These are phyloP conservation scores for Cardiospermum halicacabum DNA, from an alignment of 345 rosid genomes.

Conservation along the genomic window DNA sequence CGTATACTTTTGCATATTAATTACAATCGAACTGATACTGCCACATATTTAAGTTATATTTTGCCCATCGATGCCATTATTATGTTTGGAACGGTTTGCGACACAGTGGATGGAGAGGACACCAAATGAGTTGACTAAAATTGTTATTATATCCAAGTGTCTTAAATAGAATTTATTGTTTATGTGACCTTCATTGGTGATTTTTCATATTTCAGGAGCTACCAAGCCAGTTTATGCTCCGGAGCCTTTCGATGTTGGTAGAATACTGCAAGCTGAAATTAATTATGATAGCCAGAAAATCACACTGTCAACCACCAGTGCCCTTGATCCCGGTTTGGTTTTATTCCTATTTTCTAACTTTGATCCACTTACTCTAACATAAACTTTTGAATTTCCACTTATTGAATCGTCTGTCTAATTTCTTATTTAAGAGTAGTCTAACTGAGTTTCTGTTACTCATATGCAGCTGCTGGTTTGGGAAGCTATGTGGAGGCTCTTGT, in stretches of 20 bases:
- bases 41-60: not conserved
- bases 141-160: not conserved
- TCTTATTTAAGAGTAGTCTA: not conserved
- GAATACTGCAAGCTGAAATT: constrained; percentile 67
- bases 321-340: constrained; percentile 76
- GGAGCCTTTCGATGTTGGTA: constrained; percentile 88
- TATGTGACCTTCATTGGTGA: constrained; percentile 4
- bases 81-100: not conserved
- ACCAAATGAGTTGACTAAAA: not conserved
- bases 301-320: constrained; percentile 57
- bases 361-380: not conserved
- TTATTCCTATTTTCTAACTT: constrained; percentile 15
- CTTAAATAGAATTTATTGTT: not conserved
- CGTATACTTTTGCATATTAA: not conserved
- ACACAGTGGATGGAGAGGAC: not conserved
- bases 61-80: not conserved
- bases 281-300: constrained; percentile 41
- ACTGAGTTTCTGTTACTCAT: constrained; percentile 26
- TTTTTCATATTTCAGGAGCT: constrained; percentile 58
- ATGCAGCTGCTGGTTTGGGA: constrained; percentile 92
- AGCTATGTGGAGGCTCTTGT: constrained; percentile 93
- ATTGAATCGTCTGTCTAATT: constrained; percentile 6
- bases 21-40: not conserved
- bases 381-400: not conserved
- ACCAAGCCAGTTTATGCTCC: constrained; percentile 89